Percentiles rank a stretch among this genome's conserved stretches.
These are phyloP conservation scores for Zasmidium citrigriseum DNA, from an alignment of 2,329 filamentous ascomycete genomes.

Conservation along the genomic window DNA sequence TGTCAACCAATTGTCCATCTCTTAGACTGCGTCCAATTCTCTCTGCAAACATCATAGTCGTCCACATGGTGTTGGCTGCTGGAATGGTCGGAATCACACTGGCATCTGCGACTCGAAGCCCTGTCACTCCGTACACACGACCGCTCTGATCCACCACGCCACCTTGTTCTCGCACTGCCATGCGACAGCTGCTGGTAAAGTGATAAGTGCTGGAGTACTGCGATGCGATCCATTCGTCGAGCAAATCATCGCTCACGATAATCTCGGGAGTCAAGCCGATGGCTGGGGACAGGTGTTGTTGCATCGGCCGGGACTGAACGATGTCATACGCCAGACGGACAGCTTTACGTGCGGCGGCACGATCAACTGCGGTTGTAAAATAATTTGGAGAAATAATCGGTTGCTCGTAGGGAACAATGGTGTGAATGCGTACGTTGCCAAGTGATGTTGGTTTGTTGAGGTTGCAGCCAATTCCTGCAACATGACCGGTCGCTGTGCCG, in stretches of 20 bases:
- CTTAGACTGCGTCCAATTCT: conserved; percentile 12
- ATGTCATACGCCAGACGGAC: conserved; percentile 8
- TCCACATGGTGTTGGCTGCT: conserved; percentile 18
- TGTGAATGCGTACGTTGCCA: conserved; percentile 5
- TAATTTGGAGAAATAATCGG: conserved; percentile 6
- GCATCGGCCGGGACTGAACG: conserved; percentile 8
- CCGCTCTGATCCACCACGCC: conserved; percentile 23
- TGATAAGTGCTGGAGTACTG: conserved; percentile 16
- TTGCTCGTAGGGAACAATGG: neutral
- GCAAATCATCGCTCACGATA: conserved; percentile 5
- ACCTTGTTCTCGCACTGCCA: conserved; percentile 18
- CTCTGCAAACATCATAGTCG: conserved; percentile 16
- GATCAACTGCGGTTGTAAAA: conserved; percentile 2
- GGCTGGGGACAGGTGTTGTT: conserved; percentile 7
- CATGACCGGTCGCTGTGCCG: conserved; percentile 1
- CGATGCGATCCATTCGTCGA: conserved; percentile 14
- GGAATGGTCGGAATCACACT: conserved; percentile 23
- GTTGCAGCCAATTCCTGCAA: conserved; percentile 10
- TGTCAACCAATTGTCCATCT: neutral
- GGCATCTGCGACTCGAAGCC: conserved; percentile 26
- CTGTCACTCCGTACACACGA: conserved; percentile 21
- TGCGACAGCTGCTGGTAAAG: conserved; percentile 13
- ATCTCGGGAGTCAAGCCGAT: conserved; percentile 5
- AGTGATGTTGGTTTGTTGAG: conserved; percentile 7
- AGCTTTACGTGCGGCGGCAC: conserved; percentile 7